Conservation (phyloP, 306 rosid species). For the Inga leiocalycina region DNA sequence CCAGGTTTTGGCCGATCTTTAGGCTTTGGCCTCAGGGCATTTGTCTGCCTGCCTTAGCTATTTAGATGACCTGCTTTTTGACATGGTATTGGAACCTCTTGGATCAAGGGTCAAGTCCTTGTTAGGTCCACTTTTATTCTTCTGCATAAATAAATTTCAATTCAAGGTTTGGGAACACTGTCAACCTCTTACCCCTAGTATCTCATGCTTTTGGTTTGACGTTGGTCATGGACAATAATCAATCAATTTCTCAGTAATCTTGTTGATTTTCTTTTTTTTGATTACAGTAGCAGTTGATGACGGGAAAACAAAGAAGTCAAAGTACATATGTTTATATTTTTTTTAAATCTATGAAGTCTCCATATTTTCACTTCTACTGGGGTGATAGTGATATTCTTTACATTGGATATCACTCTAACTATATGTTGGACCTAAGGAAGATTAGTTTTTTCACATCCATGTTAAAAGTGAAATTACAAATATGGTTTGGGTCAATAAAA, state of each 20-base stretch:
- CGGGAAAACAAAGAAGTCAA: not conserved
- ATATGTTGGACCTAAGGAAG: not conserved
- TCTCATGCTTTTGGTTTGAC: not conserved
- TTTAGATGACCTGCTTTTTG: not conserved
- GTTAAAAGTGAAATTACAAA: not conserved
- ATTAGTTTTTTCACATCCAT: not conserved
- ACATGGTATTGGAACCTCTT: not conserved
- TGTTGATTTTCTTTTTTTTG: not conserved
- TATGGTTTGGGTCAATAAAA: not conserved
- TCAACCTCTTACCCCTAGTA: not conserved
- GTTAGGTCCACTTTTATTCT: no score
- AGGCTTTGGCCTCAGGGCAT: constrained; percentile 3
- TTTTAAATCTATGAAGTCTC: not conserved
- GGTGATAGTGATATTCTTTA: not conserved
- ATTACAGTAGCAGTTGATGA: not conserved
- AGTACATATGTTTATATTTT: not conserved
- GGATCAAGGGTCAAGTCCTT: not conserved
- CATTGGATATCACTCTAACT: not conserved
- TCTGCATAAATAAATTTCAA: not conserved
- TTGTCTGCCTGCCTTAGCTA: constrained; percentile 1
- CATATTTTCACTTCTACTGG: not conserved
- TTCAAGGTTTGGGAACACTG: not conserved
- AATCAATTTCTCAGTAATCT: not conserved
- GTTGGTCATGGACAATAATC: not conserved
- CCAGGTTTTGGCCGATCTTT: constrained; percentile 15